These are phyloP conservation scores for Aquanectria penicillioides DNA, from an alignment of 2,329 filamentous ascomycete species.

Conservation along the genomic window DNA sequence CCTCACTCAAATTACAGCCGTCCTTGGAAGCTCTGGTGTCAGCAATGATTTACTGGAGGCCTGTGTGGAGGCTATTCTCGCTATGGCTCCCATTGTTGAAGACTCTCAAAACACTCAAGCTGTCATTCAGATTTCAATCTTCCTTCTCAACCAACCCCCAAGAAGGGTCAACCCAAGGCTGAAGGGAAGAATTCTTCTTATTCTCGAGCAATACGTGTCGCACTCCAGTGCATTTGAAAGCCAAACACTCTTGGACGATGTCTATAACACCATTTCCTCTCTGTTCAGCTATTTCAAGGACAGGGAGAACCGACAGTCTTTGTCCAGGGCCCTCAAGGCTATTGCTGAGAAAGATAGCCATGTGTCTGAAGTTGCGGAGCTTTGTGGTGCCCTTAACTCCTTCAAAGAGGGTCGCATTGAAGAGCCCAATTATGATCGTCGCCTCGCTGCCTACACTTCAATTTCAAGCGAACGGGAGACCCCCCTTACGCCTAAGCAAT, in stretches of 20 bases:
- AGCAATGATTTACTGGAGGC: constrained; percentile 81
- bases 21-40: constrained; percentile 69
- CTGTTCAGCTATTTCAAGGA: constrained; percentile 94
- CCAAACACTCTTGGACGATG: constrained; percentile 64
- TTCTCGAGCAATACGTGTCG: constrained; percentile 83
- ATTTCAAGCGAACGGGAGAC: constrained; percentile 73
- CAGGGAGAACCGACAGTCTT: constrained; percentile 75
- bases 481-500: constrained; percentile 75
- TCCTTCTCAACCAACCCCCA: constrained; percentile 85
- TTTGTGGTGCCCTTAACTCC: constrained; percentile 86
- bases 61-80: constrained; percentile 82
- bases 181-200: constrained; percentile 82
- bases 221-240: constrained; percentile 59
- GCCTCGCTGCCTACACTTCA: constrained; percentile 78
- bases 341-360: constrained; percentile 73
- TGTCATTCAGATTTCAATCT: constrained; percentile 82
- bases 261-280: constrained; percentile 80
- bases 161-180: constrained; percentile 83
- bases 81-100: constrained; percentile 76
- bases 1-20: constrained; percentile 72
- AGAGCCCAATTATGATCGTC: constrained; percentile 87
- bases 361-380: constrained; percentile 69
- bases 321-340: constrained; percentile 78
- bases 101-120: constrained; percentile 76
- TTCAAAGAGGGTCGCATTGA: constrained; percentile 78